Base-by-base conservation (phyloP, 1,284 basidiomycete species). In the Sutorius eximius region DNA sequence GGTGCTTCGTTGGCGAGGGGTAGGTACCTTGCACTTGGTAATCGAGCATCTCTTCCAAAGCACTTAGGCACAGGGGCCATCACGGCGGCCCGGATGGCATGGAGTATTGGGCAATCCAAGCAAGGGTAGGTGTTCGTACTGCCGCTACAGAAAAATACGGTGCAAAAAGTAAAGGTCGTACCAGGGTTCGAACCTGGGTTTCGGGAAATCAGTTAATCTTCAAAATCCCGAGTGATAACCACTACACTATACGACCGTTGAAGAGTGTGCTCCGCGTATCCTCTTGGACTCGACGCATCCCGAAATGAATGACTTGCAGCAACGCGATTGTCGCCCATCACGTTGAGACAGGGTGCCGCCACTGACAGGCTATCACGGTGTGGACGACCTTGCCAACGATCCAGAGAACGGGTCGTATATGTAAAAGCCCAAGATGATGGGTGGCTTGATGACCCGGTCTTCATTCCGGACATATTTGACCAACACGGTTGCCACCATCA, bases 191-290 rank as follows among this genome's bases (percentile, higher is more conserved):
- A 69, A 69, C 68, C 68, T 69, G 68, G 68, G 68, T 69, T 72
- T 59, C 71, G 71, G 68, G 68, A 69, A 69, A 45, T 59, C 44
- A 13, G 7, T 33, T 9, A 0, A 3, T 51, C 33, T 52, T 69
- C 68, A 69, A 69, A 69, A 69, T 69, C 68, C 68, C 71, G 68
- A 69, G 68, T 69, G 68, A 72, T 69, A 64, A 69, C 68, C 68
- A 71, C 68, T 69, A 69, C 71, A 69, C 68, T 69, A 69, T 71
- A 72, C 65, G 63, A 64, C 68, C 68, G 20, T 49, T 52, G 24
- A 1, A 2, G 0, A 27, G 4, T 27, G 24, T 27, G 5, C 24
- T 27, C 24, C 24, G 24, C 6, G 5, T 27, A 27, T 27, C 3
- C 24, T 27, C 24, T 27, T 27, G 24, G 24, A 5, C 4, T 27